Evolutionary conservation across 805 yeast genomes (phyloP), one percentile per base, ranked within the genome.

Genomic region (Metschnikowia lunata): DNA sequence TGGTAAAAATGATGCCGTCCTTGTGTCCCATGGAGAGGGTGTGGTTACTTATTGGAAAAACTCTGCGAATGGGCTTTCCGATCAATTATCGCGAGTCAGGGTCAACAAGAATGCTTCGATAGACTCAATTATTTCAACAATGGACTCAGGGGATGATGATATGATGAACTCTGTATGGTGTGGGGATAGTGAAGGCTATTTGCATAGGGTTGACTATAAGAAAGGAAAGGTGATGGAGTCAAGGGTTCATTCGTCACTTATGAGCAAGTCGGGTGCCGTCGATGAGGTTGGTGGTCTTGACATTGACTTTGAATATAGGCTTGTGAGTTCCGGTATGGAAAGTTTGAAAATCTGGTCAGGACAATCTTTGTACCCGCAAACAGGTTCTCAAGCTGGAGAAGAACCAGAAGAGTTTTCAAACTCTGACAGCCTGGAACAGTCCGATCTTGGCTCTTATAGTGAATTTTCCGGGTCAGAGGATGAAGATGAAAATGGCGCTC

Each of bases 1-100:
- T 9, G 75, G 80, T 11, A 76, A 74, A 38, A 86, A 82, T 42
- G 82, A 79, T 14, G 74, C 79, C 0, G 75, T 82, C 4, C 77
- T 84, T 4, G 89, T 90, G 54, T 91, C 96, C 36, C 89, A 88
- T 84, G 88, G 95, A 12, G 93, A 85, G 58, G 98, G 98, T 4
- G 78, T 88, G 11, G 73, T 88, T 7, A 88, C 98, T 0, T 70
- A 85, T 11, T 91, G 99, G 99, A 80, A 79, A 54, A 81, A 84
- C 26, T 72, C 78, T 28, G 77, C 78, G 58, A 88, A 87, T 58
- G 76, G 76, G 35, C 75, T 81, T 48, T 72, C 69, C 46, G 97
- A 91, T 62, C 97, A 91, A 65, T 71, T 88, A 38, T 76, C 85
- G 10, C 70, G 98, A 46, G 77, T 91, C 14, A 80, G 80, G 50